Evolutionary conservation across 208 protist genomes (phyloP), one percentile per base, ranked within the genome.

Genomic region (Acanthamoeba culbertsoni): DNA sequence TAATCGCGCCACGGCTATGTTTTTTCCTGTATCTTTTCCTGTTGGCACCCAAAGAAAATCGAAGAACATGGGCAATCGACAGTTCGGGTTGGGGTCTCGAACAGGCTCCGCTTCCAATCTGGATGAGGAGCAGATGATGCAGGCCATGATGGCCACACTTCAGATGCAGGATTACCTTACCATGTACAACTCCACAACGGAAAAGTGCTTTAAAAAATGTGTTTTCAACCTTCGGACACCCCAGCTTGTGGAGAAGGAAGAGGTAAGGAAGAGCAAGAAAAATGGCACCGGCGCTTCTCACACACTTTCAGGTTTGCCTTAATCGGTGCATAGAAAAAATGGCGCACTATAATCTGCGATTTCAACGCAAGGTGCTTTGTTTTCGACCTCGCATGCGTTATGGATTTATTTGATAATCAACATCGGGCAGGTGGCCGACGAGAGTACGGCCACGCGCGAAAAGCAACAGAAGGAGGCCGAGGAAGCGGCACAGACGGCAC

Each of bases 151-250:
- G 73, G 73, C 73, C 43, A 23, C 43, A 16, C 28, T 55, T 16
- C 42, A 84, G 73, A 84, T 84, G 73, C 42, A 84, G 73, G 73
- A 48, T 31, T 84, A 55, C 10, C 73, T 84, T n/a, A 84, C 18
- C 43, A 55, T 84, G 73, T 55, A 84, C 73, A 84, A 84, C 42
- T 35, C 73, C 0, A 84, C 42, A 3, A 84, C 73, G 73, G 73
- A 84, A n/a, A 84, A 37, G 73, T 84, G 73, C 73, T 84, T 84
- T 28, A 84, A 84, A 43, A 84, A 84, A 43, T 84, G 73, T 28
- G 73, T 84, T n/a, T 84, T 84, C 73, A 84, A 84, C 73, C 73
- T 84, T 14, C 73, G 73, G 8, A 84, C 73, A 2, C 73, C 73
- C 4, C 73, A 84, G 45, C 73, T 84, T 16, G 73, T 84, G 5